Percentiles rank a stretch among this genome's conserved stretches.
phyloP scores from a whole-genome alignment of 768 basidiomycete species.

The Russula virescens region DNA sequence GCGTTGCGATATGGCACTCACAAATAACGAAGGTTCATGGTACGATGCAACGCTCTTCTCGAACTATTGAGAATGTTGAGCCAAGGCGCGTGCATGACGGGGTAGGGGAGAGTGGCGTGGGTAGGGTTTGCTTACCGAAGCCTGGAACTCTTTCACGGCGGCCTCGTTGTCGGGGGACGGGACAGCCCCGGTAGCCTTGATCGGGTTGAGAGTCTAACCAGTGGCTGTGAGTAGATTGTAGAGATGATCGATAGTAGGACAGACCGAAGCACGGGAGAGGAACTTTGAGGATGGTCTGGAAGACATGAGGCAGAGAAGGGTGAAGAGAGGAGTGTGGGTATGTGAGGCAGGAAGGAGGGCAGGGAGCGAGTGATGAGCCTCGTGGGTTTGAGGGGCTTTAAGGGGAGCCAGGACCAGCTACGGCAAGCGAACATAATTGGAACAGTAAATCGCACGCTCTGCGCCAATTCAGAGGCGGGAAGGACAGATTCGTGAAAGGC shows the following conservation, averaged over 20 bases:
- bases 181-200: neutral
- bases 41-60: slow-evolving; percentile 4
- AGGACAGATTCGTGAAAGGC: too few species aligned
- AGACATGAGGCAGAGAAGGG: neutral
- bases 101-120: too few species aligned
- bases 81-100: neutral
- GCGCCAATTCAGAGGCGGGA: neutral
- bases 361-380: neutral
- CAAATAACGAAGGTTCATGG: slow-evolving; percentile 7
- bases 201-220: neutral
- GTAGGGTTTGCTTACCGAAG: neutral
- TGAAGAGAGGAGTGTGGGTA: neutral
- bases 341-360: neutral
- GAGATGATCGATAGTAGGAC: neutral
- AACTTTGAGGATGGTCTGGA: slow-evolving; percentile 4
- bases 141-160: slow-evolving; percentile 7
- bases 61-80: slow-evolving; percentile 4
- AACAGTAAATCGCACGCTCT: neutral
- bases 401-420: neutral
- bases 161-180: neutral
- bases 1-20: neutral
- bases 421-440: too few species aligned
- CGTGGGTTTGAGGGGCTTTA: neutral
- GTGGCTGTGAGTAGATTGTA: neutral
- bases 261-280: slow-evolving; percentile 4